Evolutionary conservation across 2,329 filamentous ascomycete genomes (phyloP), one percentile per base, ranked within the genome.

Genomic region (Penicillium sp.): DNA sequence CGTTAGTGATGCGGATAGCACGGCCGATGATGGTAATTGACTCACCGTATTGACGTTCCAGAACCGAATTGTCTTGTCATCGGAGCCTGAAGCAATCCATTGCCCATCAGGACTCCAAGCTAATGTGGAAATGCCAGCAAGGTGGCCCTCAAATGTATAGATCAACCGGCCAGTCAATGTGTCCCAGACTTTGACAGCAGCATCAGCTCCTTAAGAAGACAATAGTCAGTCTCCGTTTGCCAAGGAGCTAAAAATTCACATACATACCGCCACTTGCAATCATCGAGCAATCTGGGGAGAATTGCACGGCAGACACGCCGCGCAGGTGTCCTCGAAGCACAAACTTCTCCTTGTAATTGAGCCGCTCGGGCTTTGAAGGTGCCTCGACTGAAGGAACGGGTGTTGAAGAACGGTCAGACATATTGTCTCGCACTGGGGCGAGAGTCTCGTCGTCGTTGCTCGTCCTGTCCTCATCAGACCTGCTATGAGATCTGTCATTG

Each of bases 11-110:
- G 10, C 9, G 15, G 9, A 13, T 8, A 24, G 26, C 15, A 55
- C 17, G 26, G 38, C 10, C 22, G n/a, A 42, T n/a, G 10, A 26
- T 15, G 22, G 26, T 19, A 5, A 6, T 38, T 10, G 12, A 60
- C 75, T 50, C 73, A 83, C 81, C 8, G 85, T 86, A 19, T 81
- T 72, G 4, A 86, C 81, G 70, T 97, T 91, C 95, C 95, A 99
- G 1, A 99, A 82, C 2, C 95, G 88, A 65, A 99, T 98, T 0
- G 91, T 88, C 80, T 99, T 99, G 84, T 99, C 95, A 78, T 99
- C 95, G 5, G 91, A 94, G 26, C 94, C 95, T 10, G 92, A 94
- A 4, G 94, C 95, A 51, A 99, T 85, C 2, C 91, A 92, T 69
- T 89, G 89, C 64, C 90, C 92, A 76, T 98, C 93, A 0, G 94